Conservation (phyloP, 1,139 yeast species). For the Saccharomycopsis hybrid region DNA sequence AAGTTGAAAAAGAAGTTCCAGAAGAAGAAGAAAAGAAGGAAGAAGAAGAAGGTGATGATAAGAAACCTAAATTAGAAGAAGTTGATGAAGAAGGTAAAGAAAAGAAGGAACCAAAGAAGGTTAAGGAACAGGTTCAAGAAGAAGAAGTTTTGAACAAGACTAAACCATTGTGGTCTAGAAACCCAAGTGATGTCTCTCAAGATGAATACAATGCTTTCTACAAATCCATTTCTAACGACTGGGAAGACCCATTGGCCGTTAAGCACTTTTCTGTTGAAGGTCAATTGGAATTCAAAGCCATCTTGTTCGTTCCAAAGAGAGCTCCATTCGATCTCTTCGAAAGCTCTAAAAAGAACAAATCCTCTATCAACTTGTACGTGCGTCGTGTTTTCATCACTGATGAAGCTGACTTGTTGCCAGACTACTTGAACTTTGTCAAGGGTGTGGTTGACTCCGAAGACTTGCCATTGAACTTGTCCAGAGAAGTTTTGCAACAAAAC, state of each 20-base stretch:
- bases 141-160: constrained; percentile 98
- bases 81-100: constrained; percentile 58
- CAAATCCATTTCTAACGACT: constrained; percentile 98
- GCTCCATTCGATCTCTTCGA: constrained; percentile 99
- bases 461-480: constrained; percentile 98
- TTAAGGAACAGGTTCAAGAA: constrained; percentile 83
- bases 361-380: constrained; percentile 96
- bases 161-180: constrained; percentile 99
- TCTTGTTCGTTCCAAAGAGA: constrained; percentile 96
- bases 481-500: constrained; percentile 99
- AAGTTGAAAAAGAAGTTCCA: constrained; percentile 93
- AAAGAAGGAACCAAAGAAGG: constrained; percentile 59
- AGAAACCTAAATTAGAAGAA: constrained; percentile 63
- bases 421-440: constrained; percentile 94
- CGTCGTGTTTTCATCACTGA: constrained; percentile 99
- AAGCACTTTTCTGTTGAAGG: constrained; percentile 99
- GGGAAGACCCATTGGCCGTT: constrained; percentile 99
- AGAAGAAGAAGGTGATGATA: constrained; percentile 48
- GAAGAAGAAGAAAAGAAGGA: constrained; percentile 39
- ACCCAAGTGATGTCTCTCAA: constrained; percentile 95
- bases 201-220: constrained; percentile 99
- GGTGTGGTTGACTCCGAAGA: constrained; percentile 99
- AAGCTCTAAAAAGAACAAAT: constrained; percentile 93
- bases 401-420: constrained; percentile 98
- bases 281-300: constrained; percentile 98